Evolutionary conservation across 2,329 filamentous ascomycete species (phyloP), one percentile per base, ranked within the genome.

Genomic region (Aureobasidium sp.): DNA sequence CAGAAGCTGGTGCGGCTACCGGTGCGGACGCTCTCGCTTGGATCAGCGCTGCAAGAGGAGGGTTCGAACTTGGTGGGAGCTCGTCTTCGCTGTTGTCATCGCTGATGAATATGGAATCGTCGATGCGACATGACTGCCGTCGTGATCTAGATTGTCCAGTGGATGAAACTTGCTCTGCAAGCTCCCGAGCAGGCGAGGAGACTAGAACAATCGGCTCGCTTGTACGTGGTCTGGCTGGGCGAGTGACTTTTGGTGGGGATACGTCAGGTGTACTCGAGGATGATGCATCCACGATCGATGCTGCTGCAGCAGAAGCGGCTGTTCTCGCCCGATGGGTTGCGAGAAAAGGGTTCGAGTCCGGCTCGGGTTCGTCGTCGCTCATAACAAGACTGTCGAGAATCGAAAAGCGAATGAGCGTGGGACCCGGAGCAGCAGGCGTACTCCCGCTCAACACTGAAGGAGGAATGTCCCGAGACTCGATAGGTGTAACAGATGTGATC

Each of bases 201-300:
- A 59, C 43, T 6, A 59, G 27, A 13, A 59, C 42, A 16, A 59
- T 59, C 3, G 42, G 42, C n/a, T 59, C 55, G 29, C 55, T 59
- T 16, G 25, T 59, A 20, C 55, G 42, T 25, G 55, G 9, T 36
- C 16, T 9, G 16, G 29, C 18, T 4, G 40, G 42, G 3, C 18
- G 40, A 7, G n/a, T 9, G n/a, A 23, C 4, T 7, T 56, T 23
- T 10, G 51, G 16, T 3, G 4, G 7, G 16, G 11, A 15, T 40
- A 40, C 38, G 38, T 15, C 15, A 10, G 53, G 36, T 29, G 53
- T 8, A 20, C 36, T 42, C 2, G 50, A 36, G 16, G 25, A 15
- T 20, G 45, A 25, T 48, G 45, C 23, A 25, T 48, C 29, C 4
- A 25, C 27, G 27, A 6, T 18, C 10, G 45, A 29, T 29, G 45